Conservation (phyloP, 2,329 filamentous ascomycete species). For the Dichotomopilus funicola region DNA sequence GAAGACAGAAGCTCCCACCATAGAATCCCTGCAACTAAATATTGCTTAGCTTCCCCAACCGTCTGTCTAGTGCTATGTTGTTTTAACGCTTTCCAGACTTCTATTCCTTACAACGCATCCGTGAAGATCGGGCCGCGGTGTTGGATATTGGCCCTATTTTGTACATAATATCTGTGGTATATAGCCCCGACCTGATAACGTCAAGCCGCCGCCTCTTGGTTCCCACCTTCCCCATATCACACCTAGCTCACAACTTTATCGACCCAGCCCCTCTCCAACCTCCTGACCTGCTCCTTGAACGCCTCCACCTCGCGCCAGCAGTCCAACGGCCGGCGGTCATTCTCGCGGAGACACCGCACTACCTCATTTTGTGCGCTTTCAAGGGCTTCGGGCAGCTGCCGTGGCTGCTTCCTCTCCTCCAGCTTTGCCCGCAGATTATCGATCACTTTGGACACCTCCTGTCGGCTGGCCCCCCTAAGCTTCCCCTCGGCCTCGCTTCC, state of each 20-base stretch:
- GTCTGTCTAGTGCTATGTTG: background rate
- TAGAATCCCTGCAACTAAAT: slow-evolving; percentile 12
- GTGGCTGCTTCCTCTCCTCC: slow-evolving; percentile 56
- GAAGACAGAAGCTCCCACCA: background rate
- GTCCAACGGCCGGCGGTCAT: slow-evolving; percentile 83
- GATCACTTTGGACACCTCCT: slow-evolving; percentile 54
- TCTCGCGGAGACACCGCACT: slow-evolving; percentile 70
- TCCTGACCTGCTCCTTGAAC: slow-evolving; percentile 84
- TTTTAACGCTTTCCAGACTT: background rate
- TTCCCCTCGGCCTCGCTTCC: slow-evolving; percentile 14
- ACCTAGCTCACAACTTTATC: slow-evolving; percentile 61
- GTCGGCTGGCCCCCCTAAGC: slow-evolving; percentile 31
- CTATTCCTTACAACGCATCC: slow-evolving; percentile 1
- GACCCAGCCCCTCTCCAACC: slow-evolving; percentile 81
- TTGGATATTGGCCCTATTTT: background rate
- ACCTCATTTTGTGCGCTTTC: slow-evolving; percentile 70
- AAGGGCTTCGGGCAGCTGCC: slow-evolving; percentile 63
- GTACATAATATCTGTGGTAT: slow-evolving; percentile 11
- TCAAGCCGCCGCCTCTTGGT: background rate
- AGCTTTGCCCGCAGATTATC: slow-evolving; percentile 53
- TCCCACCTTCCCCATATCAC: slow-evolving; percentile 15
- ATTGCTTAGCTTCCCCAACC: slow-evolving; percentile 2
- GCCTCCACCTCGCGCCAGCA: slow-evolving; percentile 90
- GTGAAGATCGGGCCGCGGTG: background rate
- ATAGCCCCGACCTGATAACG: background rate